phyloP scores from a whole-genome alignment of 345 rosid genomes.

The Moricandia arvensis region DNA sequence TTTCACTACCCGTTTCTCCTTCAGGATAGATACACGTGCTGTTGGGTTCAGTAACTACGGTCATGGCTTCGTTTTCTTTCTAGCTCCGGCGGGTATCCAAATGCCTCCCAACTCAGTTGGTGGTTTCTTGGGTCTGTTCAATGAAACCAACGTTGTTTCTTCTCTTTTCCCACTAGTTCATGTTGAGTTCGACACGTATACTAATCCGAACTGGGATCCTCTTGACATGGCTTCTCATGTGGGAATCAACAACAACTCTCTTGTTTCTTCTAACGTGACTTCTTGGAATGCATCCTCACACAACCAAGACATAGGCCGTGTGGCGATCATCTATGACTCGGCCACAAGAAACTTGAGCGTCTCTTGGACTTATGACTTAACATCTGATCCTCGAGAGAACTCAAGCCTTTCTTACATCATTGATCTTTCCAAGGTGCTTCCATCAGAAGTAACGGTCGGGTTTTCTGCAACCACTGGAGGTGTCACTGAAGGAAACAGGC shows the following conservation, averaged over 20 bases:
- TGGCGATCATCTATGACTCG: constrained; percentile 38
- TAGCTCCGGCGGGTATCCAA: constrained; percentile 33
- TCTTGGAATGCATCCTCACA: constrained; percentile 41
- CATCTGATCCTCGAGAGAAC: constrained; percentile 33
- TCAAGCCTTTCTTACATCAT: constrained; percentile 42
- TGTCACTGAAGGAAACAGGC: constrained; percentile 14
- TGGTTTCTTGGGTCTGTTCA: constrained; percentile 48
- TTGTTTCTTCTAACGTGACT: constrained; percentile 18
- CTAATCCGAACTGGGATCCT: constrained; percentile 40
- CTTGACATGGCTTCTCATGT: constrained; percentile 25
- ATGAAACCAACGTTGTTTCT: constrained; percentile 2
- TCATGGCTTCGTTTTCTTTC: constrained; percentile 34
- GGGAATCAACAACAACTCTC: constrained; percentile 44
- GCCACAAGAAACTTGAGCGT: constrained; percentile 45
- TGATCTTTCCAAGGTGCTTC: constrained; percentile 45
- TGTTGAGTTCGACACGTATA: constrained; percentile 41
- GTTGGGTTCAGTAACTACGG: background rate
- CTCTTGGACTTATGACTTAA: constrained; percentile 42
- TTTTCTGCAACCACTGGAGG: constrained; percentile 44
- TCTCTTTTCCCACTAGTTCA: constrained; percentile 34
- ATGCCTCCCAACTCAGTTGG: constrained; percentile 42
- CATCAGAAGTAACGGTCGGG: constrained; percentile 47
- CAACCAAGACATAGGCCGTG: constrained; percentile 33
- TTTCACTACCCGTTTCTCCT: constrained; percentile 34
- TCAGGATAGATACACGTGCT: constrained; percentile 22